Percentiles rank a stretch among this genome's conserved stretches.
phyloP scores from a whole-genome alignment of 2,329 filamentous ascomycete species.

The Didymella pinodella region DNA sequence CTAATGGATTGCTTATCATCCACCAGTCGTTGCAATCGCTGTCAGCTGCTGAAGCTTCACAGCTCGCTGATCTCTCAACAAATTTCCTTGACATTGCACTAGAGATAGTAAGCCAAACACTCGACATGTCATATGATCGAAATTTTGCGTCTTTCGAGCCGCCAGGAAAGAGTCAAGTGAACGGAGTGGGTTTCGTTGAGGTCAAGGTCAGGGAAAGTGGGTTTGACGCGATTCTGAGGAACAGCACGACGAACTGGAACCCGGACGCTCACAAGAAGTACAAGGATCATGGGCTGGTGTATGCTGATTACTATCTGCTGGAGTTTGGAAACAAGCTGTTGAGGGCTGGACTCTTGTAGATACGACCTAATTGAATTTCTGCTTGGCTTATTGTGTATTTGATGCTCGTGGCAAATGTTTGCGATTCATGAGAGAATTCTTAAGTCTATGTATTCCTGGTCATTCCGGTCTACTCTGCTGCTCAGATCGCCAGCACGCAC shows the following conservation, averaged over 20 bases:
- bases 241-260: conserved; percentile 59
- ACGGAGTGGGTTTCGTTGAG: conserved; percentile 21
- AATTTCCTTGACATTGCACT: conserved; percentile 34
- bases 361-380: background rate
- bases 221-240: conserved; percentile 57
- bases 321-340: conserved; percentile 59
- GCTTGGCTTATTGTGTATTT: background rate
- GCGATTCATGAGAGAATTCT: background rate
- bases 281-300: conserved; percentile 59
- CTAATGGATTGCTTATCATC: conserved; percentile 54
- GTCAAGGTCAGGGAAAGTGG: conserved; percentile 38
- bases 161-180: conserved; percentile 19
- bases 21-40: conserved; percentile 45
- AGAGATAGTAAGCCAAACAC: conserved; percentile 35
- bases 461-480: background rate
- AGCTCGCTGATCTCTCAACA: conserved; percentile 6
- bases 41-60: background rate
- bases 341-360: conserved; percentile 40
- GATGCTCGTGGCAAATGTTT: background rate
- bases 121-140: conserved; percentile 44
- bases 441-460: conserved; percentile 2
- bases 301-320: conserved; percentile 60
- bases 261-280: conserved; percentile 56
- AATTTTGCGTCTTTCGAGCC: conserved; percentile 37
- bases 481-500: conserved; percentile 1